phyloP scores from a whole-genome alignment of 163 green algal species.

The Coccomyxa subellipsoidea region DNA sequence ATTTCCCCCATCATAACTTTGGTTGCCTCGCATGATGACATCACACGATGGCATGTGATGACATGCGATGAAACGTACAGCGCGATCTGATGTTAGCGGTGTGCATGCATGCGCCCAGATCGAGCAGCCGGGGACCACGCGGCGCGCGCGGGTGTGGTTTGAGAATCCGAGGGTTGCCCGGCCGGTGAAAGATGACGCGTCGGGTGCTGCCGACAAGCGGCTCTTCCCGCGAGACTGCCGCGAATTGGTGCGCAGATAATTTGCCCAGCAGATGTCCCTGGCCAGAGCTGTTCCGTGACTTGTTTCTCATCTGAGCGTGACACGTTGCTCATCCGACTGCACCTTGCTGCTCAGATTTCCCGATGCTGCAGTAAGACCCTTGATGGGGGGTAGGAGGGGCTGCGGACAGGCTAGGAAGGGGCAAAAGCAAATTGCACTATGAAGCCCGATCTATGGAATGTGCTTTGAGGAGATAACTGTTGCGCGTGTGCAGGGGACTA shows the following conservation, averaged over 20 bases:
- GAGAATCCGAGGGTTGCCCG: constrained; percentile 53
- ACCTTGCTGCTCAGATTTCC: too few species aligned
- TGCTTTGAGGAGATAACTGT: background rate
- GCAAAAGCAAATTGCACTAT: background rate
- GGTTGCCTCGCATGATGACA: too few species aligned
- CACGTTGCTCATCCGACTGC: too few species aligned
- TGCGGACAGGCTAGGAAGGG: too few species aligned
- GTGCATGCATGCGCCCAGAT: constrained; percentile 40
- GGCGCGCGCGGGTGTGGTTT: constrained; percentile 64
- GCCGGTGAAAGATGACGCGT: constrained; percentile 55
- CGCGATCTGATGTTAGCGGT: too few species aligned
- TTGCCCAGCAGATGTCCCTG: too few species aligned
- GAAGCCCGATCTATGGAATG: background rate
- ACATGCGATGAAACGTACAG: background rate
- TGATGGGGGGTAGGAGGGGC: too few species aligned
- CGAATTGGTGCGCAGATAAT: constrained; percentile 58
- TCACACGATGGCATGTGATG: background rate
- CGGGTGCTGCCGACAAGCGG: constrained; percentile 22
- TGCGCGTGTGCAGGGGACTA: constrained; percentile 52
- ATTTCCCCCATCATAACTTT: too few species aligned
- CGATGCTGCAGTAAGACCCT: too few species aligned
- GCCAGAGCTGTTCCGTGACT: too few species aligned
- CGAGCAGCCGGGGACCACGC: constrained; percentile 55
- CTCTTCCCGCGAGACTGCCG: constrained; percentile 76
- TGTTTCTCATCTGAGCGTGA: too few species aligned